These are phyloP conservation scores for Plantago elongata DNA, from an alignment of 257 asterid genomes.

Conservation along the genomic window DNA sequence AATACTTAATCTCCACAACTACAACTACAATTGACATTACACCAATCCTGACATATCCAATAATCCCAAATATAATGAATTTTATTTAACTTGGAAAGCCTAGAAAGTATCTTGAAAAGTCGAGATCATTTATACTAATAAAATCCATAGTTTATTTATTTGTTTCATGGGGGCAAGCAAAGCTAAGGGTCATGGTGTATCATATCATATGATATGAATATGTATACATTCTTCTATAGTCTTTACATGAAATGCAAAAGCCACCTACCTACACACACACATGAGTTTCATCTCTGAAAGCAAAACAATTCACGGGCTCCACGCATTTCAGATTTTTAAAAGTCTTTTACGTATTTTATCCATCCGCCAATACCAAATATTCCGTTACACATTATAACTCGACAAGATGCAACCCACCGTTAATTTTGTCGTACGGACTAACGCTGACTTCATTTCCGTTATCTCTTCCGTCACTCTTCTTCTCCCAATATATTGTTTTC, in stretches of 20 bases:
- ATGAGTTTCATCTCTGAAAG: background rate
- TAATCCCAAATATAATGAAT: background rate
- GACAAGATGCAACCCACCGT: too few relatives aligned
- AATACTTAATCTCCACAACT: too few relatives aligned
- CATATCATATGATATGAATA: too few relatives aligned
- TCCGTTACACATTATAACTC: too few relatives aligned
- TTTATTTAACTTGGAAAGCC: background rate
- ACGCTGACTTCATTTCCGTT: background rate
- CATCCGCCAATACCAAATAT: conserved; percentile 22
- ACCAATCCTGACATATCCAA: too few relatives aligned
- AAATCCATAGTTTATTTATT: background rate
- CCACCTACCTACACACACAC: conserved; percentile 9
- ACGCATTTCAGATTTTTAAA: conserved; percentile 17
- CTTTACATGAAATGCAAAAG: conserved; percentile 33
- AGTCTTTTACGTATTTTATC: conserved; percentile 9
- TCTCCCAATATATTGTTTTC: conserved; percentile 12
- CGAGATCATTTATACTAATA: background rate
- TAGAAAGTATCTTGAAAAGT: background rate
- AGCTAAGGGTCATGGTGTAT: background rate
- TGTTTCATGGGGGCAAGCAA: too few relatives aligned
- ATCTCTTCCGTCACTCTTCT: conserved; percentile 25
- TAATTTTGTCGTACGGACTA: too few relatives aligned
- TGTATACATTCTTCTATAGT: too few relatives aligned
- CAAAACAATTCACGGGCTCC: conserved; percentile 29
- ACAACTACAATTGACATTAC: too few relatives aligned